Evolutionary conservation across 768 basidiomycete genomes (phyloP), one percentile per base, ranked within the genome.

Genomic region (Lenzites betulinus): DNA sequence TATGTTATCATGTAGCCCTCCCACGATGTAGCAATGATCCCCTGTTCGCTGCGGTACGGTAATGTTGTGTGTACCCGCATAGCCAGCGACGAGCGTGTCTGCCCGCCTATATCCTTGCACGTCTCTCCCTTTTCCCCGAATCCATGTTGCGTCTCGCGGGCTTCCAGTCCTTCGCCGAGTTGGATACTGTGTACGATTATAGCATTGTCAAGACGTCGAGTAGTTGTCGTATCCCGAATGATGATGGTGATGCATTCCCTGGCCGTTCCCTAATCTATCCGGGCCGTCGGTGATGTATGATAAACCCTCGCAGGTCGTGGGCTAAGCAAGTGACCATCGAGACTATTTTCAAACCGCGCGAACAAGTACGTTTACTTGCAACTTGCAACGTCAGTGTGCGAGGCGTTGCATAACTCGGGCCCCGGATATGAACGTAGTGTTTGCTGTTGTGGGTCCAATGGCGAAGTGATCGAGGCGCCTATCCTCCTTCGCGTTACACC

Each of bases 1-100:
- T 55, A 55, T 43, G 12, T 55, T 61, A 55, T 55, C 11, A 20
- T 55, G 60, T 55, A 55, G 48, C 60, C 33, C 41, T 61, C 60
- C 43, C 41, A 33, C 48, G 49, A n/a, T 53, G 54, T 61, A 55
- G 51, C 56, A 20, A 55, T 50, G 48, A 47, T 55, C 30, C 26
- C 49, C 20, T 43, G 43, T 48, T 18, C 58, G 51, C 22, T 33
- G 48, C 49, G 42, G 48, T 38, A 28, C 50, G 16, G 16, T 36
- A 51, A 20, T 46, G 58, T 50, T 52, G 51, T 46, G 22, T 58
- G 57, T 59, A 52, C 22, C 16, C 38, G 23, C 56, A 38, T 20
- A 22, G 42, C 56, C 39, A 38, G 23, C 39, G 16, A 13, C 20
- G 25, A 25, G 22, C 22, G 53, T 48, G 15, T 13, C 28, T 22